phyloP scores from a whole-genome alignment of 1,284 basidiomycete species.

The Malassezia obtusa region DNA sequence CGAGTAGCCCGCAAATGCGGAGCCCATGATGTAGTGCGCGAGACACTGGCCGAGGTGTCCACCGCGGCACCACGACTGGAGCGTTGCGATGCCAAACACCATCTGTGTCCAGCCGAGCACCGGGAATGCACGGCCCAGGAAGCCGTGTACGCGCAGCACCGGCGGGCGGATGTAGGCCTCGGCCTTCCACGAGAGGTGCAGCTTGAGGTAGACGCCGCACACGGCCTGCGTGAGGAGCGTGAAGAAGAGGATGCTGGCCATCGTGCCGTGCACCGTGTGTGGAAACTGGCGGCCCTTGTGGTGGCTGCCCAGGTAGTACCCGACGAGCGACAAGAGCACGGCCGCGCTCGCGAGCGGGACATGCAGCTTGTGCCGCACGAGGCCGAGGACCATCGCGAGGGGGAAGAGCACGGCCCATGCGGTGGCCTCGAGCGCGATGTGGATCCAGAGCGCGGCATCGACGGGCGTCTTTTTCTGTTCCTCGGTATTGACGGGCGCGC shows the following conservation, averaged over 20 bases:
- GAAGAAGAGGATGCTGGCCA: slow-evolving; percentile 34
- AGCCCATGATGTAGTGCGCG: slow-evolving; percentile 59
- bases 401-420: slow-evolving; percentile 42
- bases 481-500: slow-evolving; percentile 18
- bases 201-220: slow-evolving; percentile 79
- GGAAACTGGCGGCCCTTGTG: slow-evolving; percentile 40
- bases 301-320: slow-evolving; percentile 38
- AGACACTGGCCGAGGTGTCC: slow-evolving; percentile 53
- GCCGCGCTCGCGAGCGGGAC: slow-evolving; percentile 35
- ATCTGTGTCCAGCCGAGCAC: slow-evolving; percentile 60
- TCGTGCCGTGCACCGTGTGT: slow-evolving; percentile 41
- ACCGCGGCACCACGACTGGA: slow-evolving; percentile 58
- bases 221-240: slow-evolving; percentile 54
- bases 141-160: slow-evolving; percentile 64
- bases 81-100: slow-evolving; percentile 33
- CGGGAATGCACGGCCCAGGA: slow-evolving; percentile 75
- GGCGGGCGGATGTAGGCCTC: slow-evolving; percentile 67
- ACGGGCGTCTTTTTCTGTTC: slow-evolving; percentile 33
- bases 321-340: slow-evolving; percentile 29
- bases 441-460: slow-evolving; percentile 40
- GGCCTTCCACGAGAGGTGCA: slow-evolving; percentile 63
- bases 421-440: slow-evolving; percentile 33
- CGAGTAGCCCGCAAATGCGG: slow-evolving; percentile 63
- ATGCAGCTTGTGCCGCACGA: slow-evolving; percentile 41
- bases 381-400: slow-evolving; percentile 42